phyloP scores from a whole-genome alignment of 2,329 filamentous ascomycete species.

The Colletotrichum melonis region DNA sequence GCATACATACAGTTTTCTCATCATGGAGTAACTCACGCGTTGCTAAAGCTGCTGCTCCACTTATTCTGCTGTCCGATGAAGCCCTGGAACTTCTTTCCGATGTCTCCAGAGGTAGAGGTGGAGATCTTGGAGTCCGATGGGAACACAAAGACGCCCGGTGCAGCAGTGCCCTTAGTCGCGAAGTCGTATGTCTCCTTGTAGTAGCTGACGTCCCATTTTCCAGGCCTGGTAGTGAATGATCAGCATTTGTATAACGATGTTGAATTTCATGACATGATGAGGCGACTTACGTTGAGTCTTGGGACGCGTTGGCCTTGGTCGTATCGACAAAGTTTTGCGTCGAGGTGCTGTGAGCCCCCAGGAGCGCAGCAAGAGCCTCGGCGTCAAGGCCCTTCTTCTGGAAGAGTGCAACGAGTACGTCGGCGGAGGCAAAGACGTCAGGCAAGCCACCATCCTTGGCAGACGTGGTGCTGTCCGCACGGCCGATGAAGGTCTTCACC shows the following conservation, averaged over 20 bases:
- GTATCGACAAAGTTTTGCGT: slow-evolving; percentile 58
- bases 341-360: slow-evolving; percentile 65
- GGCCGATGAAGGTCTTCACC: slow-evolving; percentile 63
- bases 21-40: slow-evolving; percentile 50
- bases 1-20: slow-evolving; percentile 51
- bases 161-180: slow-evolving; percentile 43
- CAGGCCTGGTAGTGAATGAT: slow-evolving; percentile 42
- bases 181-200: slow-evolving; percentile 54
- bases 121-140: slow-evolving; percentile 53
- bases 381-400: slow-evolving; percentile 62
- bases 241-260: background rate
- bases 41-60: slow-evolving; percentile 14
- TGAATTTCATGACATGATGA: background rate
- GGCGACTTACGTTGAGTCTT: slow-evolving; percentile 55
- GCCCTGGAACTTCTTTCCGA: slow-evolving; percentile 47
- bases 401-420: slow-evolving; percentile 60
- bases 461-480: slow-evolving; percentile 54
- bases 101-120: slow-evolving; percentile 48
- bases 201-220: slow-evolving; percentile 64
- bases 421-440: slow-evolving; percentile 50
- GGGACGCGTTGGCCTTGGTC: slow-evolving; percentile 53
- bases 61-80: slow-evolving; percentile 52
- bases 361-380: slow-evolving; percentile 61
- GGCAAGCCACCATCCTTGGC: slow-evolving; percentile 57
- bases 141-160: slow-evolving; percentile 53